Conservation (phyloP, 2,329 filamentous ascomycete genomes). For the Achaetomium macrosporum region DNA sequence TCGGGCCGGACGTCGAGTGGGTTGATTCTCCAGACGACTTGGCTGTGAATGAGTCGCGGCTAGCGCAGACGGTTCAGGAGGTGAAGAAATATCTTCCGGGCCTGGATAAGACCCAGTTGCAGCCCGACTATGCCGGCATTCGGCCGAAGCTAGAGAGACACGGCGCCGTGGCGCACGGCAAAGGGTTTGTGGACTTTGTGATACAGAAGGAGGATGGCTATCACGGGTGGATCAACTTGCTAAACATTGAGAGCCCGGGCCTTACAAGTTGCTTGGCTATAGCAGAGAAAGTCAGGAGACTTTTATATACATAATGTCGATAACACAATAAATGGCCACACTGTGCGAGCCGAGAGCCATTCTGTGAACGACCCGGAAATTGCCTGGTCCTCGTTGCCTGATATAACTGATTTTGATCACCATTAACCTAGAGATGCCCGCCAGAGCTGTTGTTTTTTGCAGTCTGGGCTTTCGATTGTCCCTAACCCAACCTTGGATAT, state of each 20-base stretch:
- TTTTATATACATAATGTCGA: slow-evolving; percentile 39
- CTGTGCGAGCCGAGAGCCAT: neutral
- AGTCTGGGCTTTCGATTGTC: slow-evolving; percentile 5
- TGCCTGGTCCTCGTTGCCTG: neutral
- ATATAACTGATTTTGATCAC: neutral
- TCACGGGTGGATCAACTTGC: slow-evolving; percentile 76
- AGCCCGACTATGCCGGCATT: slow-evolving; percentile 85
- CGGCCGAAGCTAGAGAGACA: slow-evolving; percentile 69
- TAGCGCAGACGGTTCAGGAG: slow-evolving; percentile 63
- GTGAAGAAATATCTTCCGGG: slow-evolving; percentile 75
- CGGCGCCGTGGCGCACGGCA: slow-evolving; percentile 55
- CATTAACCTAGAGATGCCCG: neutral
- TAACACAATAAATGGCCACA: neutral
- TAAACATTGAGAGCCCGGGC: slow-evolving; percentile 92
- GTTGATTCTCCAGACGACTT: slow-evolving; percentile 66
- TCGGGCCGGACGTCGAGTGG: slow-evolving; percentile 96
- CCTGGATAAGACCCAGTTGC: slow-evolving; percentile 60
- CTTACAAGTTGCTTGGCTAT: slow-evolving; percentile 84
- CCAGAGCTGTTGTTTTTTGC: slow-evolving; percentile 2
- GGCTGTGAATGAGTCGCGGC: slow-evolving; percentile 55
- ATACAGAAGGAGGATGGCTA: slow-evolving; percentile 72
- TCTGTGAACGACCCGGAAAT: neutral
- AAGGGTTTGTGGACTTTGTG: slow-evolving; percentile 77
- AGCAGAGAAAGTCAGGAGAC: slow-evolving; percentile 61
- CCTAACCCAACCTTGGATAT: neutral